Evolutionary conservation across 148 eudicot genomes (phyloP), one percentile per base, ranked within the genome.

Genomic region (Tetragonia tetragonoides): DNA sequence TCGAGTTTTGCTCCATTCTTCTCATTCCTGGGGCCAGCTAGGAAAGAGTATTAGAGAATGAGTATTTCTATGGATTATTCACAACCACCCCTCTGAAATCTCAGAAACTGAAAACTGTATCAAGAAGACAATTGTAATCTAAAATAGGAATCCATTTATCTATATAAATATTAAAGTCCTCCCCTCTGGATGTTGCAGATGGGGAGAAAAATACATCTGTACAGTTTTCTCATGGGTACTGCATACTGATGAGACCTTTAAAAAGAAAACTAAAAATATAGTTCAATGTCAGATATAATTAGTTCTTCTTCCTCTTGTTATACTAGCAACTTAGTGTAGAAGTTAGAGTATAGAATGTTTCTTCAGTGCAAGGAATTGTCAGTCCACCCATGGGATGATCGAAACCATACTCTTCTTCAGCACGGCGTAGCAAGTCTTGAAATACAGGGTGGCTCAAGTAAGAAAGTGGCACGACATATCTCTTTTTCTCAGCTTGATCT

Each of bases 341-440:
- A 21, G 66, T 77, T 41, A 68, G 54, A 39, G 12, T 40, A 24
- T 41, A 56, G 73, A 77, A 77, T 3, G 66, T 56, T 41, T 77
- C 66, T 68, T 51, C 60, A 14, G 66, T 38, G 73, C 79, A 68
- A 67, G 79, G 79, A 54, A 77, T 77, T 6, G 79, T 77, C 3
- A 68, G 56, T 68, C 73, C 64, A 17, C 79, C 79, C 79, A 66
- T 79, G 11, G 82, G 78, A 56, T 74, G 78, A 73, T 67, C 10
- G 51, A 73, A 79, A 17, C 82, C 82, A 16, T 72, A 81, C 77
- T 81, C 84, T 70, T 81, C 73, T 67, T 81, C 84, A 23, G 84
- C 72, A 2, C 57, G 61, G 14, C 62, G 73, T 15, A 81, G 49
- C 68, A 81, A 77, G 56, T 77, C 76, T 76, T 77, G 84, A 66